phyloP scores from a whole-genome alignment of 179 eudicot genomes.

The Gypsophila paniculata region DNA sequence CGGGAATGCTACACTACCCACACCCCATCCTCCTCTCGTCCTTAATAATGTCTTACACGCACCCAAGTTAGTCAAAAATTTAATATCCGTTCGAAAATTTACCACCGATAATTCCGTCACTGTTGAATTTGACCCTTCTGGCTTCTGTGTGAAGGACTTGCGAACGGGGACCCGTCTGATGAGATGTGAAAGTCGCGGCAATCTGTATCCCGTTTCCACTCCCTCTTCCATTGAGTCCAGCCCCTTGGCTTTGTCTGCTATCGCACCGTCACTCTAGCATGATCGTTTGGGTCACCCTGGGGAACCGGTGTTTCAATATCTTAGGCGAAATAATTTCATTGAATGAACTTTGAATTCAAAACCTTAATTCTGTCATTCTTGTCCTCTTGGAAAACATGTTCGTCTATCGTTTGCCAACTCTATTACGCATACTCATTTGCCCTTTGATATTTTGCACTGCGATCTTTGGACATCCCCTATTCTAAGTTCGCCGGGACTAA shows the following conservation, averaged over 20 bases:
- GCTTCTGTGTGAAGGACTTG: background rate
- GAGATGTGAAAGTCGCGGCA: background rate
- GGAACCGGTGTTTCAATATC: background rate
- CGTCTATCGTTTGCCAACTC: background rate
- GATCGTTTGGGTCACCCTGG: no score
- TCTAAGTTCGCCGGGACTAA: background rate
- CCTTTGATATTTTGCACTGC: background rate
- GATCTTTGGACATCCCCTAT: no score
- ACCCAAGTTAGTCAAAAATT: no score
- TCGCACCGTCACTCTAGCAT: no score
- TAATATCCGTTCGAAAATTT: no score
- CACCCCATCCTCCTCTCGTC: no score
- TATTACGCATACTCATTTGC: background rate
- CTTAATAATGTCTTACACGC: no score
- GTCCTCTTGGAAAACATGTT: background rate
- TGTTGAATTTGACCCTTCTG: background rate
- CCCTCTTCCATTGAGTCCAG: background rate
- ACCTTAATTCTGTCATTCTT: background rate
- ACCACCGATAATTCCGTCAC: no score
- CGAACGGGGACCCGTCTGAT: background rate
- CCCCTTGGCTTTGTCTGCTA: background rate
- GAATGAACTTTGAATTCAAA: background rate
- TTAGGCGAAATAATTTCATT: background rate
- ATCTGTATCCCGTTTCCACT: background rate
- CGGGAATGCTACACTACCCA: no score